These are phyloP conservation scores for Yamadazyma siamensis DNA, from an alignment of 1,139 yeast species.

Conservation along the genomic window DNA sequence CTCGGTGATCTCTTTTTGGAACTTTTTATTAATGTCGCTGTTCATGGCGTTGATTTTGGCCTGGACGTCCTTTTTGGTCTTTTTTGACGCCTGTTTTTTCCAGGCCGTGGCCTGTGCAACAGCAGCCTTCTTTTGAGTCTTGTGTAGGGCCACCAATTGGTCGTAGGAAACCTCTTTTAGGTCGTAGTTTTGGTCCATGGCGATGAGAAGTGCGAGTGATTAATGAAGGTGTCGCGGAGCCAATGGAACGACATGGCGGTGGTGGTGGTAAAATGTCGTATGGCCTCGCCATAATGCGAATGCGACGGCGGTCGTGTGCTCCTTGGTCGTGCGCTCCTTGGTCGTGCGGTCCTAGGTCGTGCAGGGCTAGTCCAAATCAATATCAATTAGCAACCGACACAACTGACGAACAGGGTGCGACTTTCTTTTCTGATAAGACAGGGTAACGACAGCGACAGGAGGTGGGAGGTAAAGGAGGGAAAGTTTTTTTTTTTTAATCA, in stretches of 20 bases:
- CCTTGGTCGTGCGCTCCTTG: no score
- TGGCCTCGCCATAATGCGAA: no score
- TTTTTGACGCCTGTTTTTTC: constrained; percentile 81
- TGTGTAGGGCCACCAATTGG: constrained; percentile 58
- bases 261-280: no score
- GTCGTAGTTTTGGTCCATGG: constrained; percentile 4
- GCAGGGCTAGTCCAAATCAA: no score
- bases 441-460: constrained; percentile 7
- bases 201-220: no score
- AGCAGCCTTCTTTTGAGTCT: constrained; percentile 65
- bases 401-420: constrained; percentile 3
- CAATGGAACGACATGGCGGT: no score
- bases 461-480: constrained; percentile 1
- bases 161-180: constrained; percentile 26
- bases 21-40: constrained; percentile 49
- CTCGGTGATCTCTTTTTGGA: constrained; percentile 44
- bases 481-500: constrained; percentile 1
- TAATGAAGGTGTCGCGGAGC: no score
- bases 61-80: constrained; percentile 59
- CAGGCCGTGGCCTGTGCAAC: constrained; percentile 65
- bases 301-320: no score
- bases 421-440: constrained; percentile 4
- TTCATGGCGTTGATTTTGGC: constrained; percentile 61
- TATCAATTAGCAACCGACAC: no score
- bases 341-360: no score